Base-by-base conservation (phyloP, 2,329 filamentous ascomycete genomes). In the Colletotrichum camelliae region DNA sequence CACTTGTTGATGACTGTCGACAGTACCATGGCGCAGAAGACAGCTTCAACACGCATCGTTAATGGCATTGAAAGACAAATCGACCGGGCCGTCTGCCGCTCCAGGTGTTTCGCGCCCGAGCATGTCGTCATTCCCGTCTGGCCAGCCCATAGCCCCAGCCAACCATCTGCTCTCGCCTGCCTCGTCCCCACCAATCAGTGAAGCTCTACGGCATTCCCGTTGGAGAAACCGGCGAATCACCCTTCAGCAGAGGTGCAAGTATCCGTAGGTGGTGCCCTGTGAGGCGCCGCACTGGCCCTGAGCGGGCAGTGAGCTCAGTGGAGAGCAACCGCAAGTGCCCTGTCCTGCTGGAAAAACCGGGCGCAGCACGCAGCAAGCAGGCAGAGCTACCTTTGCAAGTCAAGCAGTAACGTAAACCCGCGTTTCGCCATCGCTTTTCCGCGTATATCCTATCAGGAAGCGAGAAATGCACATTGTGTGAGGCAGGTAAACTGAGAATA, bases 271-370 rank as follows among this genome's bases (percentile, higher is more conserved):
- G 33, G 33, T 15, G 33, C 33, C 35, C 55, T 12, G 9, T 24
- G 16, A 39, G 21, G 55, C 18, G 37, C 24, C 27, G 55, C 35
- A 33, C 21, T 15, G n/a, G 55, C 57, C 37, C 57, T 70, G 67
- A 52, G 57, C 66, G 66, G 57, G 67, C 67, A 70, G 52, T 57
- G 43, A 67, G 33, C 66, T 37, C 21, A 31, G 57, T 70, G 67
- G 37, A 61, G 24, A n/a, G 31, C 12, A n/a, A 65, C 37, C 27
- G 21, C 9, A 70, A 35, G 61, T 48, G 35, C 70, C 57, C 64
- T 72, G 73, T 67, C 64, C 62, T 43, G 55, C 69, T 68, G 64
- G 67, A 65, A 73, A 67, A 72, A 68, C 57, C 10, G 73, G 73
- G 73, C 73, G 69, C 70, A 75, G 73, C 70, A 73, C 43, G 37